These are phyloP conservation scores for Lodderomyces oxycetoniae DNA, from an alignment of 1,139 yeast species.

Conservation along the genomic window DNA sequence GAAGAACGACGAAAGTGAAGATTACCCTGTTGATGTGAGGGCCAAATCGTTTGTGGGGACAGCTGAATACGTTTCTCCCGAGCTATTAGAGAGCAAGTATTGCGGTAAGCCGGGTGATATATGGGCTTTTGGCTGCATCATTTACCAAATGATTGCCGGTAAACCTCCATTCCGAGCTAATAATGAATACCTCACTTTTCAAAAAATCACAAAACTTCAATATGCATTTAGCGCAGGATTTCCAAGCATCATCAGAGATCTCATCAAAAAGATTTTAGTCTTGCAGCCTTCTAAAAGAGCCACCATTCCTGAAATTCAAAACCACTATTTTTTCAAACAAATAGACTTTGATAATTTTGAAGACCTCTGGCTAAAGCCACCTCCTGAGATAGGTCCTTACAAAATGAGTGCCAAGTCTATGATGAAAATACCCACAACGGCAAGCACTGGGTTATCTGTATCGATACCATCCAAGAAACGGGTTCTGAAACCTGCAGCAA, in stretches of 20 bases:
- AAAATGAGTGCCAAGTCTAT: constrained; percentile 52
- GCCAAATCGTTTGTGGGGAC: constrained; percentile 83
- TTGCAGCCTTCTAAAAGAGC: constrained; percentile 42
- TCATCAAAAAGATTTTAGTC: constrained; percentile 42
- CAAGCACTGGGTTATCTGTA: constrained; percentile 4
- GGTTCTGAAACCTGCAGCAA: too few species aligned
- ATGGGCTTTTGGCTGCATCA: constrained; percentile 81
- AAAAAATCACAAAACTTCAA: constrained; percentile 47
- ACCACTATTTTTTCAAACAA: constrained; percentile 67
- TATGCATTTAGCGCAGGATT: constrained; percentile 60
- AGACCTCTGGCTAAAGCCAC: constrained; percentile 62
- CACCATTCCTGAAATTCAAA: constrained; percentile 33
- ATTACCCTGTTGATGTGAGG: constrained; percentile 45
- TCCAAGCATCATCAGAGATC: constrained; percentile 44
- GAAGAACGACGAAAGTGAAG: constrained; percentile 35
- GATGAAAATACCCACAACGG: constrained; percentile 47
- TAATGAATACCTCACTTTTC: constrained; percentile 68
- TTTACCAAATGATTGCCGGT: constrained; percentile 73
- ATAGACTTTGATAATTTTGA: constrained; percentile 62
- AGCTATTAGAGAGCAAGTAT: constrained; percentile 59
- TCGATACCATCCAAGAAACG: constrained; percentile 3
- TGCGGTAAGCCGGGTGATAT: constrained; percentile 73
- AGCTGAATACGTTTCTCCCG: constrained; percentile 78
- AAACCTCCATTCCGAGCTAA: constrained; percentile 77
- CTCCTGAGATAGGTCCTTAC: constrained; percentile 75